Conservation (phyloP, 179 eudicot species). For the Nepenthes alata region DNA sequence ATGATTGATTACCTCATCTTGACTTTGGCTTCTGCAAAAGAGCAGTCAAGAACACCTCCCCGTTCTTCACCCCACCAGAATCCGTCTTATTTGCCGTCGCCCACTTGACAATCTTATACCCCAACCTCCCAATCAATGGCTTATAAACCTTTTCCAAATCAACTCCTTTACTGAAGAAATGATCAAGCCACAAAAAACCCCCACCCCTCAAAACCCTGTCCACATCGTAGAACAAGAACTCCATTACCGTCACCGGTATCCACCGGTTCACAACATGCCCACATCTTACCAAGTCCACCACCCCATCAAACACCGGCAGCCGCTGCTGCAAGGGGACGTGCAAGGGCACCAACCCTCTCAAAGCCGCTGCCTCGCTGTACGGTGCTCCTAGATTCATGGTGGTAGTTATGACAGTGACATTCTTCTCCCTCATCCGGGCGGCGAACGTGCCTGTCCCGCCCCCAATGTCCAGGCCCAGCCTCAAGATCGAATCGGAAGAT, state of each 20-base stretch:
- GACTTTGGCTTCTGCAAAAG: constrained; percentile 71
- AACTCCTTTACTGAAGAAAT: constrained; percentile 53
- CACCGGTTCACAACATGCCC: constrained; percentile 76
- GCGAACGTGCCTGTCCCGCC: constrained; percentile 82
- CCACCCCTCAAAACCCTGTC: constrained; percentile 86
- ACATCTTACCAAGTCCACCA: constrained; percentile 67
- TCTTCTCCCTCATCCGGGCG: constrained; percentile 49
- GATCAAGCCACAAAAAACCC: constrained; percentile 79
- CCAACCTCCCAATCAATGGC: constrained; percentile 61
- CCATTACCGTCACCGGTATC: constrained; percentile 63
- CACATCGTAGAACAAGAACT: constrained; percentile 68
- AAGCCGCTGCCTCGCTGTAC: constrained; percentile 53
- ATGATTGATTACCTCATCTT: constrained; percentile 16
- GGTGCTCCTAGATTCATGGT: constrained; percentile 79
- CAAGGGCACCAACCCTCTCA: constrained; percentile 58
- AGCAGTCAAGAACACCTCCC: constrained; percentile 80
- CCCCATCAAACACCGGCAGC: constrained; percentile 74
- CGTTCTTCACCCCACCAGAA: constrained; percentile 62
- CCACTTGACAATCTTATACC: constrained; percentile 88
- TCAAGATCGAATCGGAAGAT: constrained; percentile 18
- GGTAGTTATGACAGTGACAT: constrained; percentile 61
- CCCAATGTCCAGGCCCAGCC: constrained; percentile 69
- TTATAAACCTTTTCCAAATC: constrained; percentile 72
- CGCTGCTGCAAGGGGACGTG: constrained; percentile 86
- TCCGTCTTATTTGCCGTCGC: constrained; percentile 66